Conservation (phyloP, 148 eudicot genomes). For the Fagopyrum homotropicum region DNA sequence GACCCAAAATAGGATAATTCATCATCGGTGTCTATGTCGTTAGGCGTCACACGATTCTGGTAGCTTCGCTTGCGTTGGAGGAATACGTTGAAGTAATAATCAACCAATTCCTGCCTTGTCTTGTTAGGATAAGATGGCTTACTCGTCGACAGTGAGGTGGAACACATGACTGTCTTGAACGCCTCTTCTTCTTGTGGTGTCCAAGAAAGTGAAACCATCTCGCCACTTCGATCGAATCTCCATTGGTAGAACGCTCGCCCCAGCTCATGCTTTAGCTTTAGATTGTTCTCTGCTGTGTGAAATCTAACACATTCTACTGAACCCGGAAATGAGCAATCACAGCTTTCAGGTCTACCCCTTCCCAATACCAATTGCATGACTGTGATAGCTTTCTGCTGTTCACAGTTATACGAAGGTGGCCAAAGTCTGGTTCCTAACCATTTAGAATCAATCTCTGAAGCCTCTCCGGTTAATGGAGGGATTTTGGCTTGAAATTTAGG, state of each 20-base stretch:
- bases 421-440: slow-evolving; percentile 78
- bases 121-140: slow-evolving; percentile 43
- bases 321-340: slow-evolving; percentile 47
- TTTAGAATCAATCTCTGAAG: slow-evolving; percentile 54
- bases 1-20: slow-evolving; percentile 65
- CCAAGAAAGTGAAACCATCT: slow-evolving; percentile 86
- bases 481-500: slow-evolving; percentile 61
- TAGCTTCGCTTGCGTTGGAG: slow-evolving; percentile 51
- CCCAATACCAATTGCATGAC: slow-evolving; percentile 12
- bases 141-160: slow-evolving; percentile 19
- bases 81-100: slow-evolving; percentile 76
- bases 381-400: background rate
- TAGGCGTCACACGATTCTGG: slow-evolving; percentile 78
- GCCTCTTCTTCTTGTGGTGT: slow-evolving; percentile 52
- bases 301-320: slow-evolving; percentile 65
- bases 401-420: slow-evolving; percentile 33
- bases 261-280: slow-evolving; percentile 48
- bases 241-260: slow-evolving; percentile 54
- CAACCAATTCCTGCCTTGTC: slow-evolving; percentile 47
- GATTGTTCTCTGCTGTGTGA: slow-evolving; percentile 66
- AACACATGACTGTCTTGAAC: slow-evolving; percentile 43
- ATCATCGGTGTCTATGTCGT: slow-evolving; percentile 63
- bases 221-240: slow-evolving; percentile 78
- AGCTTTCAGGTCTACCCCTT: slow-evolving; percentile 34
- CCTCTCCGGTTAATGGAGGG: slow-evolving; percentile 53